Evolutionary conservation across 192 early-diverging fungal genomes (phyloP), one percentile per base, ranked within the genome.

Genomic region (Umbelopsis vinacea): DNA sequence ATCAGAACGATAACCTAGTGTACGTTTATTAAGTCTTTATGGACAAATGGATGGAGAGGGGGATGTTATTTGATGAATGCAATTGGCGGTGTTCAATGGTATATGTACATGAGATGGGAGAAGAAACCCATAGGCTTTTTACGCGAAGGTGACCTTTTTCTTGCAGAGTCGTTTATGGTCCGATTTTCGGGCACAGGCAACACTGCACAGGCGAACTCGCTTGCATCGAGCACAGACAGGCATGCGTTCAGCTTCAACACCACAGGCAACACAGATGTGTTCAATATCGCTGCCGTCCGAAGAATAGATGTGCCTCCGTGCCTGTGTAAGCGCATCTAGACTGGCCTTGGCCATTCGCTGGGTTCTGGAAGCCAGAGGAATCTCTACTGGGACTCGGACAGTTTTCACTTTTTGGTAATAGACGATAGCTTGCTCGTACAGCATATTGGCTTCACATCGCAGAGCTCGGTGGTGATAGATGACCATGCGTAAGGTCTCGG

Each of bases 181-280:
- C 12, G 57, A 63, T 5, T 37, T 22, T 37, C 57, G 5, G 17
- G 35, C 57, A 33, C 57, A 63, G 2, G 57, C 57, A 6, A 35
- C 10, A 14, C 35, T 63, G 33, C 57, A 63, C 10, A 63, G 57
- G 2, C 57, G 57, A 22, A 63, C 57, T 6, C 57, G 24, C 6
- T 37, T 63, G 33, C 57, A 63, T 3, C 57, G 57, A n/a, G 57
- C 57, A 63, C 57, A 63, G 57, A 63, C 57, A 17, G 57, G 57
- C 57, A 63, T 63, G 12, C 57, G 57, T 19, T 63, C 57, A 4
- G 57, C 57, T 4, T 63, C 57, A 37, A 63, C 14, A 6, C 57
- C 57, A 37, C 57, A 63, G 4, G 24, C 57, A 11, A 35, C 57
- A 63, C 57, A 63, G 3, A 63, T 63, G 35, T 63, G 26, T 63